These are phyloP conservation scores for Gossypium stocksii DNA, from an alignment of 345 rosid species.

Conservation along the genomic window DNA sequence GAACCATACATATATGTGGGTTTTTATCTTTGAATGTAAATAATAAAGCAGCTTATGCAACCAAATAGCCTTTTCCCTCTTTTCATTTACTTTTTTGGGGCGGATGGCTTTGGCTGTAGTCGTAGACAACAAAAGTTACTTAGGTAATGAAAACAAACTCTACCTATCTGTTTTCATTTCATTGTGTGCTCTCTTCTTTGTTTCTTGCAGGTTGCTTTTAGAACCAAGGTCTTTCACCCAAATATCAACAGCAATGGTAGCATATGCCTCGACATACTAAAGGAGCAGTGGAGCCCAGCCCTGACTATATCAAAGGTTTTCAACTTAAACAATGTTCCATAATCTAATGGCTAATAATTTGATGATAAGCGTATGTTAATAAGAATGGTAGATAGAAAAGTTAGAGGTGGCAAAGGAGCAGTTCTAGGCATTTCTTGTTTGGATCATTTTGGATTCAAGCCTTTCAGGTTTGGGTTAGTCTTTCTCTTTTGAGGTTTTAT, in stretches of 20 bases:
- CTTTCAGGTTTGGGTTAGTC: not conserved
- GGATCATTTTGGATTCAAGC: no score
- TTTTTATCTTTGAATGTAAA: not conserved
- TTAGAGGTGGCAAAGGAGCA: not conserved
- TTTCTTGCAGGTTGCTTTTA: constrained; percentile 67
- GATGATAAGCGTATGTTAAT: not conserved
- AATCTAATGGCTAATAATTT: not conserved
- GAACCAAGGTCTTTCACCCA: constrained; percentile 91
- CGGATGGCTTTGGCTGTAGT: not conserved
- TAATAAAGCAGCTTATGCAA: not conserved
- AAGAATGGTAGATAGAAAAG: not conserved
- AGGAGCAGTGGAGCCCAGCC: constrained; percentile 99
- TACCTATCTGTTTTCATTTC: not conserved
- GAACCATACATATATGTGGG: not conserved
- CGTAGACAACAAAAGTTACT: not conserved
- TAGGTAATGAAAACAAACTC: no score
- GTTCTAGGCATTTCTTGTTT: not conserved
- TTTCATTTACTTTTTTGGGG: not conserved
- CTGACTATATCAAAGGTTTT: constrained; percentile 86
- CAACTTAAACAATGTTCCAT: constrained; percentile 5
- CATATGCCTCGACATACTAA: constrained; percentile 91
- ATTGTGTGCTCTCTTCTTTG: not conserved
- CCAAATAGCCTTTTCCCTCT: not conserved
- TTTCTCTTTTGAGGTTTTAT: not conserved
- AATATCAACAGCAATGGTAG: constrained; percentile 92